phyloP scores from a whole-genome alignment of 2,329 filamentous ascomycete genomes.

The Cryphonectria radicalis region DNA sequence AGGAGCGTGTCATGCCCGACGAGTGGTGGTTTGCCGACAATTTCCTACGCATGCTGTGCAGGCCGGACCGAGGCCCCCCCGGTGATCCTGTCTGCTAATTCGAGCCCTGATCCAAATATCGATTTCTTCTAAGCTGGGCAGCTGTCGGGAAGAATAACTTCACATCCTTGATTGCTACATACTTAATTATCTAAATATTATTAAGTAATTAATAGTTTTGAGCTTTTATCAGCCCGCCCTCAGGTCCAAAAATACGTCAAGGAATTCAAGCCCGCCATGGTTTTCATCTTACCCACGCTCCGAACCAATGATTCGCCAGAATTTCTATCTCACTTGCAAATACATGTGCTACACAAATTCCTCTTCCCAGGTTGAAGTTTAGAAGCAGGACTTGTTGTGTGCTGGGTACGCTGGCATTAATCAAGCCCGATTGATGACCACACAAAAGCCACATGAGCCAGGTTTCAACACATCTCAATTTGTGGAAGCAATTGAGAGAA shows the following conservation, averaged over 20 bases:
- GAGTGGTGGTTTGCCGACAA: not conserved
- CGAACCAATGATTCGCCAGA: no score
- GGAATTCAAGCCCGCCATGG: not conserved
- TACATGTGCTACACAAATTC: not conserved
- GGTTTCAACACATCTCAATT: not conserved
- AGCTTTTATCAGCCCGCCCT: not conserved
- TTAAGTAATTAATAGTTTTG: not conserved
- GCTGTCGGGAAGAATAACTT: not conserved
- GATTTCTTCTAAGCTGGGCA: not conserved
- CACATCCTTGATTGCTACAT: not conserved
- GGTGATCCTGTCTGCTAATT: not conserved
- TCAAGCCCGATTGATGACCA: no score
- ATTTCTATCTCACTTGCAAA: not conserved
- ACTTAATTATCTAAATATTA: not conserved
- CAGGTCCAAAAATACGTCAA: not conserved
- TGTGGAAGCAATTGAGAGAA: not conserved
- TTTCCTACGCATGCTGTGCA: not conserved
- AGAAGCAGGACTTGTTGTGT: no score
- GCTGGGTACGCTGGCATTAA: no score
- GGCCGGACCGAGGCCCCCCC: not conserved
- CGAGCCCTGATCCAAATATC: not conserved
- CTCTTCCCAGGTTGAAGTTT: not conserved
- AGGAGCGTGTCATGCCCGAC: not conserved
- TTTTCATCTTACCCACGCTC: not conserved
- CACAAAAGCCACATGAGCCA: not conserved